These are phyloP conservation scores for Lentinula sp. DNA, from an alignment of 768 basidiomycete species.

Conservation along the genomic window DNA sequence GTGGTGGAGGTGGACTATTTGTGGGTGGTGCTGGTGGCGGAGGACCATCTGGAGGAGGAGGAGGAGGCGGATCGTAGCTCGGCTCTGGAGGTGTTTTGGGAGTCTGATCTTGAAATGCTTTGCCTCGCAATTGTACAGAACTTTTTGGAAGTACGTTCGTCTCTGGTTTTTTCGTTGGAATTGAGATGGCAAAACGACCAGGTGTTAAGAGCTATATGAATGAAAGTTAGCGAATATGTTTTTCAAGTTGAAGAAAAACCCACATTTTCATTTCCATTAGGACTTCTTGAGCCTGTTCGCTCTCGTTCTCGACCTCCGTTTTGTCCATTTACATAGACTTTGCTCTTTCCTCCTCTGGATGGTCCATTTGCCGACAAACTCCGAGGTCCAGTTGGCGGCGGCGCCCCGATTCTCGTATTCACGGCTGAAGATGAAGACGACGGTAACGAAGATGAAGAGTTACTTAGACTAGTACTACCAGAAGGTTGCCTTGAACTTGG, in stretches of 20 bases:
- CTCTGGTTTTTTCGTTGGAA: conserved; percentile 1
- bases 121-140: background rate
- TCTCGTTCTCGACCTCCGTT: background rate
- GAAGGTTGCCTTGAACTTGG: background rate
- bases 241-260: background rate
- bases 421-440: background rate
- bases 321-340: conserved; percentile 1
- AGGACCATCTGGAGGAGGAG: conserved; percentile 15
- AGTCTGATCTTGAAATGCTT: conserved; percentile 1
- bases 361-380: conserved; percentile 4
- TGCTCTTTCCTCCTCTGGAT: background rate
- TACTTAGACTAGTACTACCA: background rate
- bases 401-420: conserved; percentile 1
- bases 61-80: conserved; percentile 19
- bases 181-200: background rate
- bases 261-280: background rate
- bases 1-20: conserved; percentile 5
- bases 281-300: background rate
- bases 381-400: conserved; percentile 5
- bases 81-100: conserved; percentile 15
- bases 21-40: conserved; percentile 23
- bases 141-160: background rate
- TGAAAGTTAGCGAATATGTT: background rate
- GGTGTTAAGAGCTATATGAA: background rate
- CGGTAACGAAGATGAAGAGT: background rate